Conservation (phyloP, 2,329 filamentous ascomycete species). For the Botrytis aclada region DNA sequence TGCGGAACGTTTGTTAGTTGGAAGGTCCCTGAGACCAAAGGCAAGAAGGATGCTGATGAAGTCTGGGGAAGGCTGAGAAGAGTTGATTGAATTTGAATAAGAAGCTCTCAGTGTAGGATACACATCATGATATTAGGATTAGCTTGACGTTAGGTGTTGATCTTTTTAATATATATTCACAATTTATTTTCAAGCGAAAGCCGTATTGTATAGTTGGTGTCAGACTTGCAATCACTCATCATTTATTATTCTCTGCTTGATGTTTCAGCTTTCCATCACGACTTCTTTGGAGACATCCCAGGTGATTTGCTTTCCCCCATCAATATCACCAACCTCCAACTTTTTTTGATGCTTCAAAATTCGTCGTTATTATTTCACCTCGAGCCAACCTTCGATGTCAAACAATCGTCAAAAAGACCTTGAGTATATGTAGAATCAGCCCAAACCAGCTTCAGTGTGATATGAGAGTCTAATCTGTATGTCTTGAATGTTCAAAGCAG, state of each 20-base stretch:
- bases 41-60: constrained; percentile 78
- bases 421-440: background rate
- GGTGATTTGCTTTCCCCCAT: background rate
- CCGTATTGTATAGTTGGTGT: background rate
- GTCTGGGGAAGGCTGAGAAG: constrained; percentile 73
- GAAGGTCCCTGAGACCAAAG: constrained; percentile 83
- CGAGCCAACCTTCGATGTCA: background rate
- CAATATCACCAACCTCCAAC: background rate
- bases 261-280: background rate
- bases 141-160: background rate
- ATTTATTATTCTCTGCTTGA: background rate
- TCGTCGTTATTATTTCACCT: background rate
- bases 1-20: constrained; percentile 69
- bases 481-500: background rate
- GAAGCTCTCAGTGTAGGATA: background rate
- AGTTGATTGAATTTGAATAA: constrained; percentile 26
- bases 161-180: background rate
- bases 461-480: background rate
- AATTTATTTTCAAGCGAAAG: background rate
- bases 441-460: background rate
- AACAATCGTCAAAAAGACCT: too few relatives aligned
- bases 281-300: background rate
- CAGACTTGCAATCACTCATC: background rate
- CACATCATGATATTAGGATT: background rate
- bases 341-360: background rate